Percentiles rank a stretch among this genome's conserved stretches.
phyloP scores from a whole-genome alignment of 2,329 filamentous ascomycete species.

The Aspergillus piperis region DNA sequence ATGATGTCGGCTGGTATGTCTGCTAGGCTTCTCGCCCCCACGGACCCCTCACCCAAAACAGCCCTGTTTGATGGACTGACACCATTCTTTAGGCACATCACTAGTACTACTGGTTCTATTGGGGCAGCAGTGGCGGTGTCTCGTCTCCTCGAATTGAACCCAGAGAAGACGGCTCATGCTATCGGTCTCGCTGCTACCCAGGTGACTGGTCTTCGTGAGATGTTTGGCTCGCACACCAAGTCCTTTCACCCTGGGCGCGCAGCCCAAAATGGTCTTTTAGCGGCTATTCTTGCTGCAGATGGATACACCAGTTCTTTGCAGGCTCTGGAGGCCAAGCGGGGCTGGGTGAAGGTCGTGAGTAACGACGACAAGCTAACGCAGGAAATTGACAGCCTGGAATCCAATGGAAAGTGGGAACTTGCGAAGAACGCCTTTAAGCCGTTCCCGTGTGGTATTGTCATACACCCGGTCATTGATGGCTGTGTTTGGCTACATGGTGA shows the following conservation, averaged over 20 bases:
- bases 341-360: constrained; percentile 57
- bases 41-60: not conserved
- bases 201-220: constrained; percentile 55
- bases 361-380: constrained; percentile 44
- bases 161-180: constrained; percentile 49
- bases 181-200: constrained; percentile 58
- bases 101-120: constrained; percentile 54
- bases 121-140: constrained; percentile 56
- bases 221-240: constrained; percentile 60
- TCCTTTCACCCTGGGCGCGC: constrained; percentile 57
- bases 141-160: constrained; percentile 48
- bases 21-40: not conserved
- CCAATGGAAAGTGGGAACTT: constrained; percentile 50
- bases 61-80: not conserved
- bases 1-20: constrained; percentile 54
- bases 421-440: constrained; percentile 59
- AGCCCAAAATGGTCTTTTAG: constrained; percentile 54
- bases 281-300: constrained; percentile 49
- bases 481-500: constrained; percentile 51
- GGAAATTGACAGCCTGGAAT: constrained; percentile 40
- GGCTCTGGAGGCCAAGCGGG: constrained; percentile 55
- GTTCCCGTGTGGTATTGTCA: constrained; percentile 59
- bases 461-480: constrained; percentile 58
- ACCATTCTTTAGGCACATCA: constrained; percentile 47
- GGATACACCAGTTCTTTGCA: constrained; percentile 53